Evolutionary conservation across 768 basidiomycete species (phyloP).

Genomic region (Amanita jacksonii): DNA sequence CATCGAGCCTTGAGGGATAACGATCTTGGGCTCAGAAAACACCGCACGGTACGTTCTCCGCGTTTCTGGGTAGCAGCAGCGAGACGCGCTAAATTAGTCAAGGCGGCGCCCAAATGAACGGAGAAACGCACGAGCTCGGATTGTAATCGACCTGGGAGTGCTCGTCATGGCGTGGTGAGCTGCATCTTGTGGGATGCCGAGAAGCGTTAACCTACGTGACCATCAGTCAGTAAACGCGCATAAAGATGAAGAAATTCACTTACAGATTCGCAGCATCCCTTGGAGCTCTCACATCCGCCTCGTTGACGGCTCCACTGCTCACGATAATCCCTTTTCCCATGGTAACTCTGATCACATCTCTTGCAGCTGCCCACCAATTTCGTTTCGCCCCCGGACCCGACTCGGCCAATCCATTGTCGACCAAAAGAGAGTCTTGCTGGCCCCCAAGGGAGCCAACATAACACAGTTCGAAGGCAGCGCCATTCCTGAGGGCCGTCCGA

Average conservation of each 20-base stretch:
- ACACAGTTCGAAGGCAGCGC: constrained; percentile 73
- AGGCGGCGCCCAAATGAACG: too few species aligned
- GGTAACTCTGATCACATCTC: constrained; percentile 71
- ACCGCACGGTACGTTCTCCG: constrained; percentile 75
- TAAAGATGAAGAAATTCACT: neutral
- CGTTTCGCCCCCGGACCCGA: constrained; percentile 49
- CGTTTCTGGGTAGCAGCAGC: constrained; percentile 41
- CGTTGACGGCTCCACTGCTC: constrained; percentile 54
- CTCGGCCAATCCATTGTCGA: constrained; percentile 42
- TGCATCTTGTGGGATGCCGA: constrained; percentile 60
- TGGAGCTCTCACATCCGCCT: constrained; percentile 60
- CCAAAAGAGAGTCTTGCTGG: constrained; percentile 38
- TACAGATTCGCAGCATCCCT: constrained; percentile 75
- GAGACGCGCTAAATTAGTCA: neutral
- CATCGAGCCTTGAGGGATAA: constrained; percentile 33
- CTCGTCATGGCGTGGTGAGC: constrained; percentile 55
- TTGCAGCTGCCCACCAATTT: constrained; percentile 78
- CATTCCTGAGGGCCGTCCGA: constrained; percentile 72
- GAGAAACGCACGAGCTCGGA: constrained; percentile 69
- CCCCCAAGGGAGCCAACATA: constrained; percentile 69
- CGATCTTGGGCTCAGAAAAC: constrained; percentile 61
- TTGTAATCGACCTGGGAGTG: constrained; percentile 53
- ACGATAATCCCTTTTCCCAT: constrained; percentile 72
- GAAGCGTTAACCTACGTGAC: constrained; percentile 44
- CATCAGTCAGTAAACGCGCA: neutral